These are phyloP conservation scores for Kazachstania taianensis DNA, from an alignment of 805 yeast genomes.

Conservation along the genomic window DNA sequence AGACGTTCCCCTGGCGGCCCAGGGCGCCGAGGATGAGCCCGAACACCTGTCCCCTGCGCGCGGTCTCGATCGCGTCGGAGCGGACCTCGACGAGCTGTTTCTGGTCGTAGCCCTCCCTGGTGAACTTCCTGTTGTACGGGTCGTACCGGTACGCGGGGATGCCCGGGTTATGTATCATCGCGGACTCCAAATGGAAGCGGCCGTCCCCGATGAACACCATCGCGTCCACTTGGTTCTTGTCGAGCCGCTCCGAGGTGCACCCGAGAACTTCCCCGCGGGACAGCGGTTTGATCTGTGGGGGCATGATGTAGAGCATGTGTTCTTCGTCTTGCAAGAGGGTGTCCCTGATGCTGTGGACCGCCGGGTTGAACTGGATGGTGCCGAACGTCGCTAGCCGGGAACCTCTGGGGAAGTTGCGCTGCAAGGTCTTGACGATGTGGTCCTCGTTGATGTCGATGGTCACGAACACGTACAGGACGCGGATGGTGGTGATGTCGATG, in stretches of 20 bases:
- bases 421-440: conserved; percentile 70
- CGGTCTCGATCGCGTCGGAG: conserved; percentile 59
- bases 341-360: conserved; percentile 68
- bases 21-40: conserved; percentile 88
- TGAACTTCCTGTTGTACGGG: conserved; percentile 87
- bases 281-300: conserved; percentile 88
- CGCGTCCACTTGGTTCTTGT: conserved; percentile 53
- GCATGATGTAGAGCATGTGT: conserved; percentile 46
- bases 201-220: conserved; percentile 95
- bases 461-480: conserved; percentile 90
- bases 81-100: conserved; percentile 68
- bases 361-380: conserved; percentile 93
- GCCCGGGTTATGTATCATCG: conserved; percentile 94
- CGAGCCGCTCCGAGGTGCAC: conserved; percentile 82
- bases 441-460: conserved; percentile 80
- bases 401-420: conserved; percentile 56
- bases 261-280: conserved; percentile 96
- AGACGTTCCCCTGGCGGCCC: conserved; percentile 89
- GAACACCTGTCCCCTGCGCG: conserved; percentile 49
- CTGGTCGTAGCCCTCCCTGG: conserved; percentile 82
- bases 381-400: conserved; percentile 77
- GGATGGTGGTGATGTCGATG: conserved; percentile 80
- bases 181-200: conserved; percentile 85
- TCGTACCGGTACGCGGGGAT: conserved; percentile 90
- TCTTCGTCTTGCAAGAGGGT: conserved; percentile 42